These are phyloP conservation scores for Verticillium dahliae DNA, from an alignment of 2,329 filamentous ascomycete species.

Conservation along the genomic window DNA sequence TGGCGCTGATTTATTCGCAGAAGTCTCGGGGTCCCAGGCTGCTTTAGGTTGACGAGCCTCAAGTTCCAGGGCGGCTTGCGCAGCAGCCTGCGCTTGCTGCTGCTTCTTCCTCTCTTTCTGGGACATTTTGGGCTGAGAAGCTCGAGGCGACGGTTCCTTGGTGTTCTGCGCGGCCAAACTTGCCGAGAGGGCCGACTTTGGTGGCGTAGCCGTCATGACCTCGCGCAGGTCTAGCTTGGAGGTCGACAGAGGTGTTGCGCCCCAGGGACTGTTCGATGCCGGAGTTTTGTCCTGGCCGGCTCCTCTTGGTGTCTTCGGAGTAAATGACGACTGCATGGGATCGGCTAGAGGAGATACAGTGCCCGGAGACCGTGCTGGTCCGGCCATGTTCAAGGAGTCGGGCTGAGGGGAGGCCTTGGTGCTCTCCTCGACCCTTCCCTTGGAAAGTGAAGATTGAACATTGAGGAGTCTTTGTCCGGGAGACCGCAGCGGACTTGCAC, in stretches of 20 bases:
- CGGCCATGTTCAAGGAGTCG: background rate
- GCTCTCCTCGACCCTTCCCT: background rate
- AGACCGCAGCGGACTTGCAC: constrained; percentile 18
- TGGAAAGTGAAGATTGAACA: background rate
- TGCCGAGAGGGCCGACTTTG: constrained; percentile 46
- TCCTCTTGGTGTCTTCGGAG: background rate
- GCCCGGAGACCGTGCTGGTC: background rate
- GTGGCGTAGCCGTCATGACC: constrained; percentile 60
- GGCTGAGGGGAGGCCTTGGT: background rate
- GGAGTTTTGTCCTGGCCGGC: constrained; percentile 3
- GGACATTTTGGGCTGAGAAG: constrained; percentile 58
- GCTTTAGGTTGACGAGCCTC: constrained; percentile 24
- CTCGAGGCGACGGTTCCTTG: constrained; percentile 29
- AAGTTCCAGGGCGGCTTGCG: constrained; percentile 32
- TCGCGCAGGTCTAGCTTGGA: constrained; percentile 68
- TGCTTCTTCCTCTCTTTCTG: constrained; percentile 89
- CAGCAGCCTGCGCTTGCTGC: constrained; percentile 56
- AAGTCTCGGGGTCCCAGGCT: constrained; percentile 36
- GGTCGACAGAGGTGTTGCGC: constrained; percentile 41
- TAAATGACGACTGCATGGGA: background rate
- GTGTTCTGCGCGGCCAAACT: constrained; percentile 44
- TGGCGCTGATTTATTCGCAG: constrained; percentile 41
- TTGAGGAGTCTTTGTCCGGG: constrained; percentile 5
- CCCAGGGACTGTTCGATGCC: constrained; percentile 40
- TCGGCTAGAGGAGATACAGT: background rate